Conservation (phyloP, 23 red algal genomes). For the Gracilaria domingensis region DNA sequence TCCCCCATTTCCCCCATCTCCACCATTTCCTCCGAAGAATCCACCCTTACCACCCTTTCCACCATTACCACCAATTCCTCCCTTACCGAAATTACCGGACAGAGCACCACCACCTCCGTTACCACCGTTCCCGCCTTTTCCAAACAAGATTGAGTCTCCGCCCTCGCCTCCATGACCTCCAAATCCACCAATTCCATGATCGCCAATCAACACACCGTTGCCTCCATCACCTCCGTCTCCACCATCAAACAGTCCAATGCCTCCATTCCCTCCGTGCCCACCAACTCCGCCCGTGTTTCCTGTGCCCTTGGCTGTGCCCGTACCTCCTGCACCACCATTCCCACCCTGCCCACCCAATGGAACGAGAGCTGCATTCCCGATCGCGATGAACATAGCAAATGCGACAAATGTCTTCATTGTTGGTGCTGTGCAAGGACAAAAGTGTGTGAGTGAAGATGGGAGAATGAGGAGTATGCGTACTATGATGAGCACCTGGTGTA, state of each 20-base stretch:
- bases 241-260: background rate
- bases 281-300: background rate
- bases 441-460: too few relatives aligned
- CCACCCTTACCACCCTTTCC: background rate
- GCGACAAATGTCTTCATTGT: background rate
- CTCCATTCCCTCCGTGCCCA: constrained; percentile 2
- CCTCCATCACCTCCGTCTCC: constrained; percentile 3
- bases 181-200: background rate
- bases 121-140: constrained; percentile 3
- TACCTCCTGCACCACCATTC: background rate
- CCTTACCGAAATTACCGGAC: background rate
- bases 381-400: background rate
- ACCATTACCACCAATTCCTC: background rate
- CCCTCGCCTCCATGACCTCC: constrained; percentile 1
- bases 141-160: background rate
- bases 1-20: background rate
- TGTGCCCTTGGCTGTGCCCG: background rate
- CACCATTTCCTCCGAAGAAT: constrained; percentile 1
- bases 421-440: too few relatives aligned
- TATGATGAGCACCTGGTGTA: too few relatives aligned
- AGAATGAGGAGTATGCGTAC: too few relatives aligned
- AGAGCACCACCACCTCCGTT: background rate
- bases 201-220: background rate
- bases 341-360: background rate
- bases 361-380: background rate